Percentiles rank a stretch among this genome's conserved stretches.
Conservation (phyloP, 306 rosid genomes). For the Coriaria nepalensis region DNA sequence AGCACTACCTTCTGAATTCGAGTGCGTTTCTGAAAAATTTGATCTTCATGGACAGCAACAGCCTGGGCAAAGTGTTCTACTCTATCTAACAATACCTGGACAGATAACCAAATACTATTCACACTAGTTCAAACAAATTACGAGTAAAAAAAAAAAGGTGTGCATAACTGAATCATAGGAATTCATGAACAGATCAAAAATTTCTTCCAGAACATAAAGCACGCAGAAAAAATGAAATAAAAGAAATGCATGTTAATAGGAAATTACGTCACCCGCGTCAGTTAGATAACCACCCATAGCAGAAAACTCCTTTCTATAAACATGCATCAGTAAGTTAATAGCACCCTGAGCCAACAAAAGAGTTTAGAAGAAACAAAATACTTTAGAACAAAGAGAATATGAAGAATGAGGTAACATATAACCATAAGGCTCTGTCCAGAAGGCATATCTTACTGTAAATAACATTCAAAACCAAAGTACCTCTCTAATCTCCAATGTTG, state of each 20-base stretch:
- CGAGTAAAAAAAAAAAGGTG: too few relatives aligned
- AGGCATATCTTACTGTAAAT: neutral
- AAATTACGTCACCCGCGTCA: conserved; percentile 89
- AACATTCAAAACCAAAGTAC: conserved; percentile 17
- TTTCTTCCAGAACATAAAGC: neutral
- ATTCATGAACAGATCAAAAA: too few relatives aligned
- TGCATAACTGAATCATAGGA: too few relatives aligned
- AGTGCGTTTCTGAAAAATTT: conserved; percentile 83
- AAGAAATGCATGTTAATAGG: conserved; percentile 13
- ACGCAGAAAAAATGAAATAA: neutral
- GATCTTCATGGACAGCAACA: conserved; percentile 69
- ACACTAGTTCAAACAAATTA: too few relatives aligned
- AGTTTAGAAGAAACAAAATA: neutral
- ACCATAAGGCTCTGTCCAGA: conserved; percentile 1
- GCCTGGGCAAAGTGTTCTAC: conserved; percentile 80
- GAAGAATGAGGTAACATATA: conserved; percentile 2
- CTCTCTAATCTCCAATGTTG: conserved; percentile 92
- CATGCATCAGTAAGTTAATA: conserved; percentile 79
- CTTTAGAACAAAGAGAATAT: conserved; percentile 10
- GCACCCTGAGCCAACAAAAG: conserved; percentile 68
- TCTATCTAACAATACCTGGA: conserved; percentile 67
- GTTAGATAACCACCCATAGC: conserved; percentile 97
- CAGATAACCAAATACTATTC: conserved; percentile 12
- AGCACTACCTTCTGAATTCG: conserved; percentile 74
- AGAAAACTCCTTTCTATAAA: conserved; percentile 75